Evolutionary conservation across 345 rosid species (phyloP), one percentile per base, ranked within the genome.

Genomic region (Euphorbia peplus): DNA sequence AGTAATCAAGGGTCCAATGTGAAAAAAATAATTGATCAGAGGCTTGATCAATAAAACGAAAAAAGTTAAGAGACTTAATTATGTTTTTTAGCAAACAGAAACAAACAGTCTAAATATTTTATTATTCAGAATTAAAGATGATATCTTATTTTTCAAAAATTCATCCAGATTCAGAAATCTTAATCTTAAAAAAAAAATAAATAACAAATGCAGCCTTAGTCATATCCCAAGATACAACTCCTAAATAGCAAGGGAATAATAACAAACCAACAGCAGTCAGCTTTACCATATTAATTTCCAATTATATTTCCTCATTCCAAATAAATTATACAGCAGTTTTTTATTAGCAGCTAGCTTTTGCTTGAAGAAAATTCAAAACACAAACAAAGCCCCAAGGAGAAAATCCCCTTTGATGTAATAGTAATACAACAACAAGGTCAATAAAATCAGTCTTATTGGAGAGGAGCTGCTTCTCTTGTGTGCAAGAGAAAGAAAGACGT

Each of bases 401-500:
- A 39, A 54, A 25, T 10, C 55, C 47, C 39, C 44, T 22, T 64
- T 21, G 13, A 30, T 8, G 65, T 22, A 48, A 46, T n/a, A n/a
- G n/a, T n/a, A n/a, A n/a, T 22, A 35, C 47, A 25, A 72, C 70
- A 64, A 30, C 22, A 44, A 29, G 67, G 26, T 56, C 41, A 75
- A 35, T 18, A 55, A 2, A 3, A 32, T 2, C 46, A 42, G 68
- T 62, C 53, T 78, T 75, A 76, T 74, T 76, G 59, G 55, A 50
- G 63, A 74, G 59, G 55, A 50, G 63, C 55, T 78, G 21, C 68
- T 57, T 78, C 51, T 53, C 30, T 32, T 24, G n/a, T n/a, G n/a
- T n/a, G n/a, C n/a, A n/a, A n/a, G n/a, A 50, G 39, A 25, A 10
- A 64, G 69, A 66, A 66, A 70, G 66, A n/a, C 25, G 42, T 63